Conservation (phyloP, 1,284 basidiomycete genomes). For the Rugosomyces carneus region DNA sequence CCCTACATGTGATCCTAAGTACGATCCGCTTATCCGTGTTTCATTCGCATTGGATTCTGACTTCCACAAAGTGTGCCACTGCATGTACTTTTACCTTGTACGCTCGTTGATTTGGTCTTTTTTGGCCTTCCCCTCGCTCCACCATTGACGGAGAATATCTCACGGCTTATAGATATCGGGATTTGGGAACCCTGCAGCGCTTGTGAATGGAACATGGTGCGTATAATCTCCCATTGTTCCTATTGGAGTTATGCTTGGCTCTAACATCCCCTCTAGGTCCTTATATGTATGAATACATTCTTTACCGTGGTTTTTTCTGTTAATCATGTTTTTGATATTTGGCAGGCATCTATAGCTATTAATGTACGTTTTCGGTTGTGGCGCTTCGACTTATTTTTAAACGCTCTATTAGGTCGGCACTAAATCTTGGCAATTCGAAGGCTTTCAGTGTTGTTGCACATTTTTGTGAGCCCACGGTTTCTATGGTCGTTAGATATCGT, state of each 20-base stretch:
- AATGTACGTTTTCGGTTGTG: constrained; percentile 21
- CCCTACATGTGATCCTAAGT: constrained; percentile 36
- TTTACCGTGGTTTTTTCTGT: not conserved
- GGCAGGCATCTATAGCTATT: constrained; percentile 27
- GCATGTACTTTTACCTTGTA: constrained; percentile 37
- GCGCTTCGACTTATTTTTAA: not conserved
- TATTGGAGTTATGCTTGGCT: not conserved
- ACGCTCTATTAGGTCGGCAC: constrained; percentile 8
- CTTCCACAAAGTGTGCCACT: constrained; percentile 30
- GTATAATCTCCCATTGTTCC: constrained; percentile 6
- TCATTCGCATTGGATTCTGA: not conserved
- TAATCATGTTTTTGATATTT: not conserved
- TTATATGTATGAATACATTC: constrained; percentile 24
- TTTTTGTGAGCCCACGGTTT: constrained; percentile 26
- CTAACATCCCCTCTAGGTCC: constrained; percentile 21
- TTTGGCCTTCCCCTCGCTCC: not conserved
- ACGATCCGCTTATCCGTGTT: constrained; percentile 12
- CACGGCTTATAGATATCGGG: constrained; percentile 26
- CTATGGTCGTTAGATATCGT: not conserved
- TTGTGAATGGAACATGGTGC: constrained; percentile 30
- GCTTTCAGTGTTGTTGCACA: constrained; percentile 30
- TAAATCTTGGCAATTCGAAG: constrained; percentile 12
- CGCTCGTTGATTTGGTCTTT: constrained; percentile 4
- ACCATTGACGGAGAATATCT: not conserved
- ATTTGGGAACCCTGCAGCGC: constrained; percentile 25